Percentiles rank a stretch among this genome's conserved stretches.
These are phyloP conservation scores for Poa annua DNA, from an alignment of 176 grass and related monocot species.

Conservation along the genomic window DNA sequence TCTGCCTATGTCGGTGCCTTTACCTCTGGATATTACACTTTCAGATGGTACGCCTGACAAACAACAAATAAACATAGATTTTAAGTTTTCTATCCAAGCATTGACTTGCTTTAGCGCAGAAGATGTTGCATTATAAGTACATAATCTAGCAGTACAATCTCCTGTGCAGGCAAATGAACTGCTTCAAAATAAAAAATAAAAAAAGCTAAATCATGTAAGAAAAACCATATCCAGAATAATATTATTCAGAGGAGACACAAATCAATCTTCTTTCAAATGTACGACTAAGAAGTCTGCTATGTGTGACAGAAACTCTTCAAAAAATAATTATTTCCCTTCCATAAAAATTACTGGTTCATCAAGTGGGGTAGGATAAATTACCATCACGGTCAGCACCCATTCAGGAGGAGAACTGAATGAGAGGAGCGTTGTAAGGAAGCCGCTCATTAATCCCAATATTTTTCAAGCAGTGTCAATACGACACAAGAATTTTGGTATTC, in stretches of 20 bases:
- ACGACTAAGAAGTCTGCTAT: neutral
- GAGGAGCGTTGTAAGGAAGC: slow-evolving; percentile 94
- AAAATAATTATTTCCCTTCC: neutral
- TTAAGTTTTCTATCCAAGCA: too few relatives aligned
- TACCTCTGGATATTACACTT: too few relatives aligned
- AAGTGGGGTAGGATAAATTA: slow-evolving; percentile 51
- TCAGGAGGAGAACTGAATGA: slow-evolving; percentile 99
- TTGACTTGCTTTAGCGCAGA: too few relatives aligned
- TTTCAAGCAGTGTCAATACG: slow-evolving; percentile 94
- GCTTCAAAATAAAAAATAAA: too few relatives aligned
- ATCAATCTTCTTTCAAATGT: neutral
- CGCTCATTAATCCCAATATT: slow-evolving; percentile 97
- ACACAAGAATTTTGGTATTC: slow-evolving; percentile 95
- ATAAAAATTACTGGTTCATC: slow-evolving; percentile 21
- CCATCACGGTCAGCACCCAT: slow-evolving; percentile 99
- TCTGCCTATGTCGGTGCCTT: too few relatives aligned
- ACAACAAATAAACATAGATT: too few relatives aligned
- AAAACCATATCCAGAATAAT: too few relatives aligned
- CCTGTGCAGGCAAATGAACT: too few relatives aligned
- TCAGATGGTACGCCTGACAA: too few relatives aligned
- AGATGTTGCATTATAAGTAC: too few relatives aligned
- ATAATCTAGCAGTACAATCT: too few relatives aligned
- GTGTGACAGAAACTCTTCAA: neutral
- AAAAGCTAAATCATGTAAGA: too few relatives aligned
- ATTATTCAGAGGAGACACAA: neutral